Base-by-base conservation (phyloP, 2,329 filamentous ascomycete species). In the Nigrograna mackinnonii region DNA sequence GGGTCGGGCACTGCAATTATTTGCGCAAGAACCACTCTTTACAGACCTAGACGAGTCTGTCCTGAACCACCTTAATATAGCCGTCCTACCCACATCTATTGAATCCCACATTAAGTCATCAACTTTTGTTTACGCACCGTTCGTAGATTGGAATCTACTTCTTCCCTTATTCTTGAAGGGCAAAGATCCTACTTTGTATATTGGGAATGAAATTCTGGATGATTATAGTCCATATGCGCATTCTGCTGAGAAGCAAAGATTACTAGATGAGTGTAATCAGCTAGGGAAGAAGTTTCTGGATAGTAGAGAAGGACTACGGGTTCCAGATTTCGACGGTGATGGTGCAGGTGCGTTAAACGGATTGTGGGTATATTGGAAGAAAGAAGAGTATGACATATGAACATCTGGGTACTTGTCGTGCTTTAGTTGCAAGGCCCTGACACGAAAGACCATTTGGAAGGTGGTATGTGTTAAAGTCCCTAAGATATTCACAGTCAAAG, bases 11-110 rank as follows among this genome's bases (percentile, higher is more conserved):
- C 31, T 57, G 6, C 28, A 33, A 13, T 40, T 64, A 6, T 64
- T 58, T 42, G 64, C 65, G 1, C 65, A 69, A 47, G 67, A 70
- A 34, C 67, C 67, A 1, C 52, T 55, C 5, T 69, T 68, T 39
- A 67, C 60, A 3, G 6, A 55, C 2, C 39, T 69, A 21, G 67
- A 70, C 33, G 49, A 49, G 1, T 39, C 47, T 0, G 64, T 69
- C 17, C 57, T 69, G 4, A 19, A 37, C 0, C 30, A 44, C 1
- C 50, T 69, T 6, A 43, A 48, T 7, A 47, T 69, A 22, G 43
- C 42, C 0, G 44, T 57, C 2, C 36, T 57, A 1, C 4, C 44
- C 2, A 33, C 49, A 0, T 34, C 38, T 5, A 53, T 62, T 13
- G 50, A 61, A 22, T 37, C 40, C 0, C 46, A 58, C 16, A 62